Percentiles rank a stretch among this genome's conserved stretches.
Evolutionary conservation across 148 eudicot species (phyloP).

Genomic region (Cornus controversa): DNA sequence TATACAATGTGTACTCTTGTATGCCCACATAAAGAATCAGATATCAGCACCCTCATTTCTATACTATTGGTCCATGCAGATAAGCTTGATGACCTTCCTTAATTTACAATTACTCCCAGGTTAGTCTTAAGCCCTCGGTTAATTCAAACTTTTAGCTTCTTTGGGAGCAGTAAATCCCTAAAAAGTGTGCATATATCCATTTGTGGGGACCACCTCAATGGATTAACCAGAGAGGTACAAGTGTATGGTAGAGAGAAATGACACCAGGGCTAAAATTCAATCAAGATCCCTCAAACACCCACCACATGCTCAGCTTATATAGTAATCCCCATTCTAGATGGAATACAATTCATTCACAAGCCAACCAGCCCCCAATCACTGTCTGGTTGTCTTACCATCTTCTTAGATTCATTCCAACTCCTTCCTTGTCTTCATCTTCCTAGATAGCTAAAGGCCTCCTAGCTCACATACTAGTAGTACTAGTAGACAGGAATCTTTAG

Average conservation of each 20-base stretch:
- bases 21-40: no score
- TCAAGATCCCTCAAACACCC: neutral
- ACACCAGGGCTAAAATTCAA: constrained; percentile 18
- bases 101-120: no score
- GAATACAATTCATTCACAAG: constrained; percentile 33
- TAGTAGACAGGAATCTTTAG: constrained; percentile 47
- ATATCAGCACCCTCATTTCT: no score
- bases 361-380: no score
- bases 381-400: constrained; percentile 37
- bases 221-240: neutral
- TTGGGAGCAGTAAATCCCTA: neutral
- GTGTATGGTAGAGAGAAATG: constrained; percentile 15
- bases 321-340: neutral
- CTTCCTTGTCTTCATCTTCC: constrained; percentile 35
- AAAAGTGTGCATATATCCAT: neutral
- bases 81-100: no score
- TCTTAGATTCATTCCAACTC: constrained; percentile 22
- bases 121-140: no score
- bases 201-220: neutral
- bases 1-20: neutral
- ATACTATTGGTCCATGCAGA: no score
- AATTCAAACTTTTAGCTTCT: no score
- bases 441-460: no score
- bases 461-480: no score
- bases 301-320: constrained; percentile 27